These are phyloP conservation scores for Camelina neglecta DNA, from an alignment of 345 rosid species.

Conservation along the genomic window DNA sequence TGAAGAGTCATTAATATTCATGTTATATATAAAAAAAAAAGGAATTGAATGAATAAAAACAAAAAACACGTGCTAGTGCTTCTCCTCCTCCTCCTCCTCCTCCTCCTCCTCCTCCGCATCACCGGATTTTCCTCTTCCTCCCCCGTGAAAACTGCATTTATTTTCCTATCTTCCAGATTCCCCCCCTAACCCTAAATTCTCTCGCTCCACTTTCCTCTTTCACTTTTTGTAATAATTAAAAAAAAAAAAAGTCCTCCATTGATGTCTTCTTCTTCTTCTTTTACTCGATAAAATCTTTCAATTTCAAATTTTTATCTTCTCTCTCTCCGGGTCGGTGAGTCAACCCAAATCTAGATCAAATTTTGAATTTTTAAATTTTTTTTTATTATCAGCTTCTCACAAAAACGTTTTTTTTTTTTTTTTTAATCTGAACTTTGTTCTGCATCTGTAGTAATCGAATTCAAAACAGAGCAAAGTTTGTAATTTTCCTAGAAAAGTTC, in stretches of 20 bases:
- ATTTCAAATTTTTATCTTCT: neutral
- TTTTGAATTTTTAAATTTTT: neutral
- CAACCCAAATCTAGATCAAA: slow-evolving; percentile 41
- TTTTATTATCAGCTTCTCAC: neutral
- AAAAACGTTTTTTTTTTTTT: neutral
- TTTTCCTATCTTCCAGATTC: slow-evolving; percentile 1
- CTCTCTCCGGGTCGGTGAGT: neutral
- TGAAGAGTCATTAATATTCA: neutral
- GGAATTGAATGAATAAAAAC: neutral
- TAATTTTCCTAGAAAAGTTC: neutral
- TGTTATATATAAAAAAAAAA: neutral
- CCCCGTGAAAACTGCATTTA: slow-evolving; percentile 41
- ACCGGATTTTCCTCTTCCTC: slow-evolving; percentile 50
- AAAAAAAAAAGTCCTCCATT: neutral
- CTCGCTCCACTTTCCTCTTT: slow-evolving; percentile 7
- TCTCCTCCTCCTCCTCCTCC: slow-evolving; percentile 5
- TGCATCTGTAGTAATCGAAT: slow-evolving; percentile 1
- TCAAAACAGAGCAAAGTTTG: slow-evolving; percentile 25
- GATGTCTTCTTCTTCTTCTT: neutral
- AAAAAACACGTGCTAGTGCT: slow-evolving; percentile 33
- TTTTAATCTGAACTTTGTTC: neutral
- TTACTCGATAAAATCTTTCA: neutral
- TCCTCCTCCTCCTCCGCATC: slow-evolving; percentile 41
- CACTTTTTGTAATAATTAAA: neutral
- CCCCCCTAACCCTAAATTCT: slow-evolving; percentile 22